Conservation (phyloP, 2,329 filamentous ascomycete genomes). For the Neodidymelliopsis sp. region DNA sequence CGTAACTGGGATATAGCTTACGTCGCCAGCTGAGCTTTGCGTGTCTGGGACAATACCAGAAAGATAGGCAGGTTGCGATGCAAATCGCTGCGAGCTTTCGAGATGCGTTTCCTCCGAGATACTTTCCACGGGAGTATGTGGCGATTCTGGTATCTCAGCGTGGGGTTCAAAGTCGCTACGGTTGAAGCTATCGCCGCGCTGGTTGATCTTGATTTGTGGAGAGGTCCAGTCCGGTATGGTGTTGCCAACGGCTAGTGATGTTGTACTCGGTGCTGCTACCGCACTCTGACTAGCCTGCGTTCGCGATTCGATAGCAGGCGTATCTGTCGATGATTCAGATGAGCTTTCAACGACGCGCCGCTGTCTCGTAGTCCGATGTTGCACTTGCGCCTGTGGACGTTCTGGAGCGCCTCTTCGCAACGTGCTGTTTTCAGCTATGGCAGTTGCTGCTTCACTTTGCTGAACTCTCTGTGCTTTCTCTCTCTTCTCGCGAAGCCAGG, state of each 20-base stretch:
- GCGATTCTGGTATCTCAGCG: conserved; percentile 13
- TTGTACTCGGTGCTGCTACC: neutral
- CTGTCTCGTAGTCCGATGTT: neutral
- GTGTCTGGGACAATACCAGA: conserved; percentile 40
- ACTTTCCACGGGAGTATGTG: neutral
- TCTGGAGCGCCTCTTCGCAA: neutral
- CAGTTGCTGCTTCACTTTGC: neutral
- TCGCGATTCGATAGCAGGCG: neutral
- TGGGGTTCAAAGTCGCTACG: neutral
- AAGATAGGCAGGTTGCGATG: conserved; percentile 18
- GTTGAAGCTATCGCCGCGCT: conserved; percentile 5
- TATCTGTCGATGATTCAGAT: neutral
- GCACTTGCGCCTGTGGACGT: conserved; percentile 1
- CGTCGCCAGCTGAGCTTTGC: conserved; percentile 31
- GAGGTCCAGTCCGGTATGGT: neutral
- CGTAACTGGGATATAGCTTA: conserved; percentile 34
- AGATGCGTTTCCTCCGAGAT: conserved; percentile 19
- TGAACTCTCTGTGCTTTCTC: conserved; percentile 15
- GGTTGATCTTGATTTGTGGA: conserved; percentile 3
- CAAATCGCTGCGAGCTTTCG: conserved; percentile 28
- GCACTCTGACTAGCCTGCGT: neutral
- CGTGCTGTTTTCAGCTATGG: neutral
- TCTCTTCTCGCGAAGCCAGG: conserved; percentile 27
- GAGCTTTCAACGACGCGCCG: neutral
- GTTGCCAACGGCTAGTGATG: neutral